Evolutionary conservation across 805 yeast genomes (phyloP).

Genomic region (Cyberlindnera maclurae): DNA sequence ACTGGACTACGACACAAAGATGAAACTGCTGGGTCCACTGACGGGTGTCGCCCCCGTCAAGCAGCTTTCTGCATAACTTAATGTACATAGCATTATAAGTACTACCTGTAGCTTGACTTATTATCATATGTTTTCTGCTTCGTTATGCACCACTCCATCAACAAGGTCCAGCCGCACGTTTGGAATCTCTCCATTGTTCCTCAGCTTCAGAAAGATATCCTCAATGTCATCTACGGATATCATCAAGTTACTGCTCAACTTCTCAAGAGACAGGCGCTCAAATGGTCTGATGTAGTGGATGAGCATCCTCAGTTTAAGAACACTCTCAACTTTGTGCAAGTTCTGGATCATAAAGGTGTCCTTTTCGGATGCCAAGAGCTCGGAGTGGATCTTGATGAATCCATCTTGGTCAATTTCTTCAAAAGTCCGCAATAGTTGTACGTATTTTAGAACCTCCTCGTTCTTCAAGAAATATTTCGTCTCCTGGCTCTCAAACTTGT

Average conservation of each 20-base stretch:
- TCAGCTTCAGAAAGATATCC: conserved; percentile 18
- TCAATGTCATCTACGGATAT: conserved; percentile 18
- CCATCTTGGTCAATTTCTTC: conserved; percentile 16
- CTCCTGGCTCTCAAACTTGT: conserved; percentile 26
- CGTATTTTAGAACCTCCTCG: conserved; percentile 15
- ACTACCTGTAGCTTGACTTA: not conserved
- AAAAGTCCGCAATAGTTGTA: conserved; percentile 16
- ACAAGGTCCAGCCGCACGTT: conserved; percentile 20
- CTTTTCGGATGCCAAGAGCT: conserved; percentile 6
- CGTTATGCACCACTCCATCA: conserved; percentile 21
- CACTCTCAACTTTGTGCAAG: conserved; percentile 15
- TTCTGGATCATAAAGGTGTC: conserved; percentile 17
- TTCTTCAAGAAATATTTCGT: conserved; percentile 23
- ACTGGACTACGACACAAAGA: conserved; percentile 16
- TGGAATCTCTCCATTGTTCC: conserved; percentile 16
- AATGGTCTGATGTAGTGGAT: conserved; percentile 25
- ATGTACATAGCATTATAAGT: not conserved
- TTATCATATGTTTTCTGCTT: conserved; percentile 1
- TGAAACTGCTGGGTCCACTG: conserved; percentile 22
- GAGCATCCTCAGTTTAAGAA: conserved; percentile 16
- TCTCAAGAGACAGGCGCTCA: conserved; percentile 16
- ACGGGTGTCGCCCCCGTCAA: conserved; percentile 24
- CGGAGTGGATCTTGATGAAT: conserved; percentile 10
- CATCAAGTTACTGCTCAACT: conserved; percentile 12
- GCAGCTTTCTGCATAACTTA: conserved; percentile 10